These are phyloP conservation scores for Cryptosporidium parvum DNA, from an alignment of 169 alveolate species.

Conservation along the genomic window DNA sequence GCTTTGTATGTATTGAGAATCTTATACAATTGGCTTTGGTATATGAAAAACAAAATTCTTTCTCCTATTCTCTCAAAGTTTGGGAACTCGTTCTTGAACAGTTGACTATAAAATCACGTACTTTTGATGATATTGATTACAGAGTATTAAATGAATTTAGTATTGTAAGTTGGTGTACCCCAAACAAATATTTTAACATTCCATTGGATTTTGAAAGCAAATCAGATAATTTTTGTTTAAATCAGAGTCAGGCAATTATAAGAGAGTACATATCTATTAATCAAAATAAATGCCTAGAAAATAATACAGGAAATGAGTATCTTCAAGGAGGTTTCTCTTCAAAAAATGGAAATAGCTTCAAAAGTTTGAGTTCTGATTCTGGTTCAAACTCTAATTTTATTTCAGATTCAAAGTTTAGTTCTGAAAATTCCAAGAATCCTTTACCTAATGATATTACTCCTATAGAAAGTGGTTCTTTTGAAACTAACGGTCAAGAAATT, in stretches of 20 bases:
- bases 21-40: constrained; percentile 52
- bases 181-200: constrained; percentile 48
- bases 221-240: background rate
- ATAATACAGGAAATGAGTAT: background rate
- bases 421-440: background rate
- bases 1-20: constrained; percentile 45
- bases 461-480: background rate
- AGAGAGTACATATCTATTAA: constrained; percentile 11
- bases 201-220: constrained; percentile 7
- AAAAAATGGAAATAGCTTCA: background rate
- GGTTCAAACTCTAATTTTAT: background rate
- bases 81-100: constrained; percentile 62
- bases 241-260: background rate
- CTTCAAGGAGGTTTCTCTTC: background rate
- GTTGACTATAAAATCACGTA: constrained; percentile 30
- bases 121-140: constrained; percentile 53
- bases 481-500: background rate
- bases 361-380: background rate
- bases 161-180: constrained; percentile 60
- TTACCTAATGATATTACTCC: background rate
- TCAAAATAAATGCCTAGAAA: background rate
- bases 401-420: background rate
- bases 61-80: constrained; percentile 20
- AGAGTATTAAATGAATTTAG: constrained; percentile 63
- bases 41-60: constrained; percentile 35